A percentile compares a stretch with the other conserved stretches of the same genome.
Conservation (phyloP, 345 rosid genomes). For the Murraya paniculata region DNA sequence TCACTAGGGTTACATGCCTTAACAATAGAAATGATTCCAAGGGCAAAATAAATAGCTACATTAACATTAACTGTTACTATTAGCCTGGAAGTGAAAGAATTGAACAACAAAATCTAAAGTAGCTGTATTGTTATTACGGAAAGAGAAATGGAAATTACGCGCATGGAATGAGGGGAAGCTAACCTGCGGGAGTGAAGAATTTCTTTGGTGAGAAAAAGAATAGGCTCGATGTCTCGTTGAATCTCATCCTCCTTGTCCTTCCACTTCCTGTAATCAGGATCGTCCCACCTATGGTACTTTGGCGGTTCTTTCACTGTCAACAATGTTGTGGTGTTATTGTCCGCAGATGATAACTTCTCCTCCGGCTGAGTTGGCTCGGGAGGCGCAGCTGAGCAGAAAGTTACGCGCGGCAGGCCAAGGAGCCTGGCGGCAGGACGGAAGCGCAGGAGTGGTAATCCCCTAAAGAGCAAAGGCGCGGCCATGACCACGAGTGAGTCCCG, state of each 20-base stretch:
- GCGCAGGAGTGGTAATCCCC: constrained; percentile 35
- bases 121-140: too few relatives aligned
- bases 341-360: constrained; percentile 36
- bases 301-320: constrained; percentile 32
- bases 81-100: neutral
- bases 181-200: constrained; percentile 82
- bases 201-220: constrained; percentile 49
- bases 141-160: neutral
- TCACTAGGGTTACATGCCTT: neutral
- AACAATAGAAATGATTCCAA: neutral
- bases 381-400: constrained; percentile 18
- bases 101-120: too few relatives aligned
- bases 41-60: neutral
- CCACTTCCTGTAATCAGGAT: constrained; percentile 81
- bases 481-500: constrained; percentile 12
- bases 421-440: constrained; percentile 26
- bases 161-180: neutral
- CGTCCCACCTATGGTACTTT: constrained; percentile 41
- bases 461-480: constrained; percentile 47
- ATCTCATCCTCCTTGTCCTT: constrained; percentile 74
- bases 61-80: neutral
- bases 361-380: constrained; percentile 33
- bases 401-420: constrained; percentile 31
- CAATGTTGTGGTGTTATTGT: constrained; percentile 21
- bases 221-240: constrained; percentile 55